Conservation (phyloP, 2,329 filamentous ascomycete species). For the Trichoderma semiorbis region DNA sequence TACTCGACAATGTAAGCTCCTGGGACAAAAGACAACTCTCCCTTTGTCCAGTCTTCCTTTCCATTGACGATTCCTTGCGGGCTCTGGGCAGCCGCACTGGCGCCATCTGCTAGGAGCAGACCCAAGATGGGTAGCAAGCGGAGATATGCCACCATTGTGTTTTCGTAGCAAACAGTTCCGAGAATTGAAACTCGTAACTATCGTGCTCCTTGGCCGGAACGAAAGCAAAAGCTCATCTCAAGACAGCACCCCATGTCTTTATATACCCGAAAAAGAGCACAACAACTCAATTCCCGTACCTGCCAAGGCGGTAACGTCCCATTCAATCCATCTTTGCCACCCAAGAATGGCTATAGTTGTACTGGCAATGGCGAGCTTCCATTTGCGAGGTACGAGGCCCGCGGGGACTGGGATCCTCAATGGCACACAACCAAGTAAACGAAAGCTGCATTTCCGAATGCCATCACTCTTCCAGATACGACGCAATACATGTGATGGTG, state of each 20-base stretch:
- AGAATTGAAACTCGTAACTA: not conserved
- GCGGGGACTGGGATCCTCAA: not conserved
- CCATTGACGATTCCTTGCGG: not conserved
- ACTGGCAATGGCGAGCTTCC: not conserved
- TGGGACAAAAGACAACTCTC: conserved; percentile 30
- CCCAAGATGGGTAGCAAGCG: not conserved
- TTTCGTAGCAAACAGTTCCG: not conserved
- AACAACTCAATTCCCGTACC: not conserved
- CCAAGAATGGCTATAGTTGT: not conserved
- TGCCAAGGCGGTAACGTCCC: not conserved
- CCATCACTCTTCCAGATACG: not conserved
- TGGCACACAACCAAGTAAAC: not conserved
- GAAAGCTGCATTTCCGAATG: not conserved
- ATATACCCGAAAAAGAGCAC: not conserved
- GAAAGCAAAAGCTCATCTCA: not conserved
- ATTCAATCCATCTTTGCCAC: not conserved
- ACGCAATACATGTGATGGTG: not conserved
- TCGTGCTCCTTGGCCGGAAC: not conserved
- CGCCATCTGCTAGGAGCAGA: not conserved
- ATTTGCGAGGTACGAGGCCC: not conserved
- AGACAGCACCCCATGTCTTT: not conserved
- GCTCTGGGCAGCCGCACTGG: not conserved
- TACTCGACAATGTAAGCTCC: conserved; percentile 54
- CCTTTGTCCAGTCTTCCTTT: not conserved
- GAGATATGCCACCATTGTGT: not conserved